Evolutionary conservation across 1,139 yeast species (phyloP), one percentile per base, ranked within the genome.

Genomic region (Blastobotrys raffinosifermentans): DNA sequence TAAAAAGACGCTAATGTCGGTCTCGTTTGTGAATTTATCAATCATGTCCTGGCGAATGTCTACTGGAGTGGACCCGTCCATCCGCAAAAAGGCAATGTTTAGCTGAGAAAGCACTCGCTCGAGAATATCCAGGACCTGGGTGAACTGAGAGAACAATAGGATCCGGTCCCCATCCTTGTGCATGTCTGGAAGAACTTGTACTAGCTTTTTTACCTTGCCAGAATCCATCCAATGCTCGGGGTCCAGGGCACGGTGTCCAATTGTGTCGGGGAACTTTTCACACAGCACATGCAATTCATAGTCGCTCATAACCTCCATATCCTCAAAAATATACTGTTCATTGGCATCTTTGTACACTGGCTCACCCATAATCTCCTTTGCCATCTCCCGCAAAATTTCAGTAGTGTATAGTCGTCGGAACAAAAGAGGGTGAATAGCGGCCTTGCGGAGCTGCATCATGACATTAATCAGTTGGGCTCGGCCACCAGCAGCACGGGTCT

Each of bases 231-330:
- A 87, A 31, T 67, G 72, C 26, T 75, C 74, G 13, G 73, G 69
- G 7, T 46, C 46, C 37, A 91, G 61, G 34, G 66, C 64, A 60
- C 64, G 81, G 34, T 67, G 60, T 5, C 74, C 67, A 32, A 86
- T 63, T 1, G 91, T 75, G 18, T 66, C 67, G 2, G 91, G 84
- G 60, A 83, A 91, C 47, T 74, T 75, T 34, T 68, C 68, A 57
- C 97, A 87, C 40, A 91, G 65, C 20, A 69, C 67, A 54, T 87
- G 78, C 40, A 91, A 70, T 60, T 93, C 98, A 57, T 75, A 83
- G 64, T 91, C 99, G 9, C 85, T 73, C 96, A 93, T 86, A n/a
- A 83, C 87, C 56, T 78, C 77, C 97, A 91, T 89, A 59, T 91
- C 99, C 61, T 91, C 98, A 52, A 59, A 75, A 40, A 91, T 87